These are phyloP conservation scores for Chiua virens DNA, from an alignment of 768 basidiomycete genomes.

Conservation along the genomic window DNA sequence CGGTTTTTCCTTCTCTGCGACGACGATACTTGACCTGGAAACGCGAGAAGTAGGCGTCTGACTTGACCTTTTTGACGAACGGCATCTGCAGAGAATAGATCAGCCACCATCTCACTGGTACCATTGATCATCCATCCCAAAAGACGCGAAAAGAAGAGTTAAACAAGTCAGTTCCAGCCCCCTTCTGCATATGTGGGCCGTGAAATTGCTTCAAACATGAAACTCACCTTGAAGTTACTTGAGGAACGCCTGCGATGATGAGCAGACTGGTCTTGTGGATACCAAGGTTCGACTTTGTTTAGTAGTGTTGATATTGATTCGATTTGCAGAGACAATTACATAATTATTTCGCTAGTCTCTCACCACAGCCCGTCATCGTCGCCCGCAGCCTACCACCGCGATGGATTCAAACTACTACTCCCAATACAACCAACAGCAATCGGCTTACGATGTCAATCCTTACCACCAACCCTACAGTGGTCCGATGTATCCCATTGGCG, in stretches of 20 bases:
- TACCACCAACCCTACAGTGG: conserved; percentile 82
- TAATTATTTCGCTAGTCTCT: conserved; percentile 2
- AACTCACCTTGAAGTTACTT: conserved; percentile 43
- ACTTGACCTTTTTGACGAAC: conserved; percentile 97
- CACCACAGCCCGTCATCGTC: background rate
- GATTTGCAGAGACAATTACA: conserved; percentile 8
- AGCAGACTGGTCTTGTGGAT: conserved; percentile 13
- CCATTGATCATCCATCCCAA: conserved; percentile 32
- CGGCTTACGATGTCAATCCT: conserved; percentile 65
- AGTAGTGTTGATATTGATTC: conserved; percentile 27
- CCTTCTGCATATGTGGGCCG: background rate
- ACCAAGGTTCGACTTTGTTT: conserved; percentile 23
- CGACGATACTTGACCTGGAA: conserved; percentile 99
- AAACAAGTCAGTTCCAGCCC: background rate
- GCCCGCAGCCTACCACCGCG: background rate
- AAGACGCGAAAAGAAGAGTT: background rate
- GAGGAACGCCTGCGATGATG: conserved; percentile 31
- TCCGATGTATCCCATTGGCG: conserved; percentile 66
- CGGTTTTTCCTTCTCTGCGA: conserved; percentile 97
- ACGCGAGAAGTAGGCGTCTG: conserved; percentile 95
- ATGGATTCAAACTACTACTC: conserved; percentile 45
- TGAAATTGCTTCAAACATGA: background rate
- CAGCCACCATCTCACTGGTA: conserved; percentile 31
- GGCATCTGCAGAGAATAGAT: conserved; percentile 61
- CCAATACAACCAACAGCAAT: conserved; percentile 53